Conservation (phyloP, 2,329 filamentous ascomycete genomes). For the Colletotrichum abscissum region DNA sequence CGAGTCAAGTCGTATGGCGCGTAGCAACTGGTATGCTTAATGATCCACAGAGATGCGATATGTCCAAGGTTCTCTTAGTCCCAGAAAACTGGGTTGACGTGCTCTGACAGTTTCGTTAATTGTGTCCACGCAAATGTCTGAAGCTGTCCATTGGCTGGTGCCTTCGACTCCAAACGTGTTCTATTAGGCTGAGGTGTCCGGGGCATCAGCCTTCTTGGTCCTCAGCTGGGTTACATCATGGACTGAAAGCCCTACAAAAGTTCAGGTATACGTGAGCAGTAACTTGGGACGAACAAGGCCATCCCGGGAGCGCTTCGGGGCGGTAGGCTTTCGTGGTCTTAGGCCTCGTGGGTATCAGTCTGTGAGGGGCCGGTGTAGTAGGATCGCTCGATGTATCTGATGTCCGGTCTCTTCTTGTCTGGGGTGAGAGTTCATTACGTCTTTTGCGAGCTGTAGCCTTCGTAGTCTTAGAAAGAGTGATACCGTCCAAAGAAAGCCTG, state of each 20-base stretch:
- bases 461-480: not conserved
- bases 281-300: not conserved
- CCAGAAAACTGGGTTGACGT: not conserved
- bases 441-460: not conserved
- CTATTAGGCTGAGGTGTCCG: not conserved
- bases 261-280: not conserved
- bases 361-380: not conserved
- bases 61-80: not conserved
- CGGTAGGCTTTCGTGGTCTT: not conserved
- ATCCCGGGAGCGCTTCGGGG: not conserved
- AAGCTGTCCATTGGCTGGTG: not conserved
- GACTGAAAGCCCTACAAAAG: too few relatives aligned
- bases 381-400: not conserved
- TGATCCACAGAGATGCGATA: not conserved
- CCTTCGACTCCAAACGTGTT: not conserved
- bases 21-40: not conserved
- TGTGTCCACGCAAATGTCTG: not conserved
- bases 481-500: not conserved
- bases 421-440: slow-evolving; percentile 5
- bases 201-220: not conserved
- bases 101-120: not conserved
- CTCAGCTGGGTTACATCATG: too few relatives aligned
- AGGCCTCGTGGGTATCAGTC: not conserved
- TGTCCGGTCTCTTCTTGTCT: not conserved
- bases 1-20: not conserved